Evolutionary conservation across 75 land plant species (phyloP).

Genomic region (Gnetum montanum): DNA sequence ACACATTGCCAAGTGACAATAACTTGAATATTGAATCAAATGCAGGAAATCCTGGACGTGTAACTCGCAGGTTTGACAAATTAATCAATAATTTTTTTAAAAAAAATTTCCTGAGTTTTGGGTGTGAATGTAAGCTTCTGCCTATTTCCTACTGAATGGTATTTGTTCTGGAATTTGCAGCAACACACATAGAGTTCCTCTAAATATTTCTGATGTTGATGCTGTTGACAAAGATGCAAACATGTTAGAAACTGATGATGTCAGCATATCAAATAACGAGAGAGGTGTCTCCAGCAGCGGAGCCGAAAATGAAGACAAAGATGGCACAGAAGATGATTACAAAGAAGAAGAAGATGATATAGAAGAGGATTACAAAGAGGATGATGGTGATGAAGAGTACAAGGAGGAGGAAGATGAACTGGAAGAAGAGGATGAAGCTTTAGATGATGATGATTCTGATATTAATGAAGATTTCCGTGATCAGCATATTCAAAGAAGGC

Average conservation of each 20-base stretch:
- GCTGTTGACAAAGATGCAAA: conserved; percentile 84
- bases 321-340: not conserved
- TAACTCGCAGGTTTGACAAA: too few species aligned
- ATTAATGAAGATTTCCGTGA: conserved; percentile 38
- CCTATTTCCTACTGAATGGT: too few species aligned
- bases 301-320: not conserved
- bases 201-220: conserved; percentile 54
- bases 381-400: conserved; percentile 16
- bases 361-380: conserved; percentile 5
- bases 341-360: not conserved
- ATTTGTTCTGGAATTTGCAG: too few species aligned
- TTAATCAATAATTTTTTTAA: too few species aligned
- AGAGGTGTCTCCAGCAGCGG: too few species aligned
- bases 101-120: too few species aligned
- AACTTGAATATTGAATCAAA: too few species aligned
- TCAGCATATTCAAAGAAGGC: conserved; percentile 16
- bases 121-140: too few species aligned
- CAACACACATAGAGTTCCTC: too few species aligned
- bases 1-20: too few species aligned
- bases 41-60: too few species aligned
- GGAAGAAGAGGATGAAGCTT: conserved; percentile 58
- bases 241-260: conserved; percentile 78
- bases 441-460: conserved; percentile 30
- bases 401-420: conserved; percentile 54
- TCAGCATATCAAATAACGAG: conserved; percentile 35